Evolutionary conservation across 208 protist genomes (phyloP).

Genomic region (Leishmania turanica): DNA sequence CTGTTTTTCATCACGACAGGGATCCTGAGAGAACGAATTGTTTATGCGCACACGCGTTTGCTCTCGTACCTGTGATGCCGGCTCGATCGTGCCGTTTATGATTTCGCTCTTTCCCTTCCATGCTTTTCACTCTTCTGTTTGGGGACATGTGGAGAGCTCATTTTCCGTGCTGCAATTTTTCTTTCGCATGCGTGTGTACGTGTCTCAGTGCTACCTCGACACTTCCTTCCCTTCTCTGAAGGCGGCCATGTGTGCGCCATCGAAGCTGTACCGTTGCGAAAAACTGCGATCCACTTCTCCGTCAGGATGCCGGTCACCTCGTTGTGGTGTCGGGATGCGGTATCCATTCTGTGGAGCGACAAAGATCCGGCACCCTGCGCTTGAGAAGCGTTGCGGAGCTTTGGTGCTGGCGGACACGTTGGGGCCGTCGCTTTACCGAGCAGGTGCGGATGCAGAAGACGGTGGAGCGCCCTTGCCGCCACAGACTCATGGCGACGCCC

Average conservation of each 20-base stretch:
- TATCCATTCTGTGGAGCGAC: no score
- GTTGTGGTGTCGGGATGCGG: no score
- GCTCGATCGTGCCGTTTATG: not conserved
- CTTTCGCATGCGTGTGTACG: not conserved
- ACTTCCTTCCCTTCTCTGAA: no score
- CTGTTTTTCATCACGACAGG: not conserved
- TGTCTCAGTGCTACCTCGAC: not conserved
- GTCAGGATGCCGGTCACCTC: no score
- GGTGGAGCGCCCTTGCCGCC: not conserved
- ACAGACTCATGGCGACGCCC: not conserved
- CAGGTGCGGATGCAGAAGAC: not conserved
- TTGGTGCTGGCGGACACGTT: not conserved
- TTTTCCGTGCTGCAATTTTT: not conserved
- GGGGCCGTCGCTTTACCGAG: not conserved
- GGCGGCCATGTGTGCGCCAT: no score
- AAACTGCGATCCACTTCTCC: no score
- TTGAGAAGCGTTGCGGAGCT: no score
- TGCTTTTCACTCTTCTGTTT: not conserved
- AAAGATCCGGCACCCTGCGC: no score
- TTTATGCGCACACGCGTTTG: not conserved
- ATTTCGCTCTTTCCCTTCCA: not conserved
- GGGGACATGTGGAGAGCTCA: not conserved
- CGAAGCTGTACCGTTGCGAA: no score
- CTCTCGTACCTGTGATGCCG: not conserved
- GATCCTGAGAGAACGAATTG: not conserved